phyloP scores from a whole-genome alignment of 768 basidiomycete species.

The Peribolospora kevripleyi region DNA sequence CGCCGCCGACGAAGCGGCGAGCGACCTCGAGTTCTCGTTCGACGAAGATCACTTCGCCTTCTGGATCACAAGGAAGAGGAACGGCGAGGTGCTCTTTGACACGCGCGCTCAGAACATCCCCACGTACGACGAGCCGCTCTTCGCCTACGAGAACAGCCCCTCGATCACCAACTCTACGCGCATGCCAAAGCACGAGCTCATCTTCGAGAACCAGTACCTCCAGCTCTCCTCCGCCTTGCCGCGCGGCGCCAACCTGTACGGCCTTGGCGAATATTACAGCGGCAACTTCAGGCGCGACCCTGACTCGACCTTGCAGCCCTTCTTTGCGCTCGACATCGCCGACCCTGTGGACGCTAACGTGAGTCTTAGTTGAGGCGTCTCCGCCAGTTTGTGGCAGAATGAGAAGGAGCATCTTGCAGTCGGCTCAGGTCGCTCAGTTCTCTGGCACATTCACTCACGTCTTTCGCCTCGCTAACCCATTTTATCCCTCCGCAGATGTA shows the following conservation, averaged over 20 bases:
- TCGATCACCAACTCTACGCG: constrained; percentile 9
- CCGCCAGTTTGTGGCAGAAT: too few species aligned
- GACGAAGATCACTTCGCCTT: constrained; percentile 15
- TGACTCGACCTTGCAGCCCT: constrained; percentile 4
- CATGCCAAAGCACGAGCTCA: constrained; percentile 29
- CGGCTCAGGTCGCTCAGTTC: not conserved
- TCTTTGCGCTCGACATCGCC: constrained; percentile 1
- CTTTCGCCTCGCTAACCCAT: too few species aligned
- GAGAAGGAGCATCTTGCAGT: too few species aligned
- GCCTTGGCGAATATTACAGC: not conserved
- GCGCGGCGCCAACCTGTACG: constrained; percentile 37
- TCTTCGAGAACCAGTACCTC: constrained; percentile 54
- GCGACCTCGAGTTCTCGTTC: constrained; percentile 15
- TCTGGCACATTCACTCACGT: not conserved
- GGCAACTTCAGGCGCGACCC: constrained; percentile 4
- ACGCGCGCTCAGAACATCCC: constrained; percentile 13
- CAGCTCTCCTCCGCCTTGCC: constrained; percentile 43
- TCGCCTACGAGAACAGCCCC: constrained; percentile 8
- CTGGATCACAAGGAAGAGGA: constrained; percentile 13
- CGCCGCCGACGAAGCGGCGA: not conserved
- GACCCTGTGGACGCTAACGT: constrained; percentile 3
- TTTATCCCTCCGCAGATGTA: constrained; percentile 12
- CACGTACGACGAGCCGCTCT: constrained; percentile 10
- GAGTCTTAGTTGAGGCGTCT: too few species aligned
- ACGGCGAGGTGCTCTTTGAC: constrained; percentile 17